These are phyloP conservation scores for Nigrospora oryzae DNA, from an alignment of 2,329 filamentous ascomycete genomes.

Conservation along the genomic window DNA sequence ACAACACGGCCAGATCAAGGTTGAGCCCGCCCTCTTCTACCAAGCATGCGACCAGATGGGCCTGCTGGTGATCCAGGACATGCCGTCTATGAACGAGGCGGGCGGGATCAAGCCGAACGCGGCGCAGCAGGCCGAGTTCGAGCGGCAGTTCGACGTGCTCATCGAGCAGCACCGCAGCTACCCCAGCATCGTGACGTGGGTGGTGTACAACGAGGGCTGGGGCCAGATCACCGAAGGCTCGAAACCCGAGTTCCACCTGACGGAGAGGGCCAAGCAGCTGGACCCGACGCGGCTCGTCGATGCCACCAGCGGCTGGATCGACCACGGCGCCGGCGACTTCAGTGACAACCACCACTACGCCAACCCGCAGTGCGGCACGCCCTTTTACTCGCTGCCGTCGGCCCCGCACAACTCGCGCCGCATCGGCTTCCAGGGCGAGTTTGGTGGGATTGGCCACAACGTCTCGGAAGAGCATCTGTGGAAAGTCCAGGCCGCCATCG, in stretches of 20 bases:
- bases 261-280: slow-evolving; percentile 41
- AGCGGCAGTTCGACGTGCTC: slow-evolving; percentile 48
- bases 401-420: slow-evolving; percentile 48
- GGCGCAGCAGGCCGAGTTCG: slow-evolving; percentile 43
- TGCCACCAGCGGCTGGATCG: slow-evolving; percentile 56
- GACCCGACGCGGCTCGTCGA: slow-evolving; percentile 59
- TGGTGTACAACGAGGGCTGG: slow-evolving; percentile 68
- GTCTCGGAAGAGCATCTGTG: slow-evolving; percentile 56
- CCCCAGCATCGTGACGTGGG: slow-evolving; percentile 58
- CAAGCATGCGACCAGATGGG: slow-evolving; percentile 59
- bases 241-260: slow-evolving; percentile 49
- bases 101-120: slow-evolving; percentile 24
- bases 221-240: slow-evolving; percentile 43
- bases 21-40: slow-evolving; percentile 60
- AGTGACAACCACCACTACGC: slow-evolving; percentile 66
- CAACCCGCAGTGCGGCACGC: slow-evolving; percentile 61
- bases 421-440: slow-evolving; percentile 64
- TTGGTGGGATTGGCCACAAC: slow-evolving; percentile 61
- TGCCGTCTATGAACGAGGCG: slow-evolving; percentile 48
- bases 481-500: slow-evolving; percentile 52
- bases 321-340: slow-evolving; percentile 60
- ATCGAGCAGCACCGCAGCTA: slow-evolving; percentile 56
- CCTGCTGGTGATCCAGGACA: slow-evolving; percentile 61
- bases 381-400: slow-evolving; percentile 52
- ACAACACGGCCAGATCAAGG: slow-evolving; percentile 44